Base-by-base conservation (phyloP, 352 stramenopile species). In the Globisporangium sylvaticum region DNA sequence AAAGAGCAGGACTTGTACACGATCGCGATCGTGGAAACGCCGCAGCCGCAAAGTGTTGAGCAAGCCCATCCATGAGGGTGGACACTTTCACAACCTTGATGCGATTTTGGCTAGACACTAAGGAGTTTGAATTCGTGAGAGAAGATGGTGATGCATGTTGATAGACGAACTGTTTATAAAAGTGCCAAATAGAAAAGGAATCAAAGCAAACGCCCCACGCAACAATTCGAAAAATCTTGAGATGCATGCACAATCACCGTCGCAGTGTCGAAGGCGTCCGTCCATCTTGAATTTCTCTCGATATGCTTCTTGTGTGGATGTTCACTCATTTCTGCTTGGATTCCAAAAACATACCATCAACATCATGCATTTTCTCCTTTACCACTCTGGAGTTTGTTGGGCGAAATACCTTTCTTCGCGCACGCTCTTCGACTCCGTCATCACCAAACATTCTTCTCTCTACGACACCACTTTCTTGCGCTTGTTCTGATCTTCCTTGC, bases 401-500 rank as follows among this genome's bases (percentile, higher is more conserved):
- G 42, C 18, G 18, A 50, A 50, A 50, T 50, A 50, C 42, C 42
- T 50, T 50, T 22, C 42, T 50, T 9, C 42, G 2, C 42, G 18
- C 42, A 50, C 42, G 6, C 29, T 34, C 24, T 37, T 32, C 22
- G 18, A 50, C 42, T 50, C 18, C 42, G 22, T 22, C 42, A 18
- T 34, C 29, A 34, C 37, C 37, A 53, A 34, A 59, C 63, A 25
- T 50, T 31, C 56, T 56, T 61, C 25, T 74, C 42, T 50, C 74
- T 94, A 91, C 60, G 78, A 76, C 54, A 89, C 66, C 24, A 90
- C 68, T 70, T 93, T 90, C 79, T 94, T 94, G 50, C 82, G 79
- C 81, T 96, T 94, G 76, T 74, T 81, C 71, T 91, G 85, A 54
- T 96, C 86, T 55, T 95, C 87, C 55, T 91, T 89, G 64, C 84